Base-by-base conservation (phyloP, 108 stramenopile species). In the Epipyxis sp. region DNA sequence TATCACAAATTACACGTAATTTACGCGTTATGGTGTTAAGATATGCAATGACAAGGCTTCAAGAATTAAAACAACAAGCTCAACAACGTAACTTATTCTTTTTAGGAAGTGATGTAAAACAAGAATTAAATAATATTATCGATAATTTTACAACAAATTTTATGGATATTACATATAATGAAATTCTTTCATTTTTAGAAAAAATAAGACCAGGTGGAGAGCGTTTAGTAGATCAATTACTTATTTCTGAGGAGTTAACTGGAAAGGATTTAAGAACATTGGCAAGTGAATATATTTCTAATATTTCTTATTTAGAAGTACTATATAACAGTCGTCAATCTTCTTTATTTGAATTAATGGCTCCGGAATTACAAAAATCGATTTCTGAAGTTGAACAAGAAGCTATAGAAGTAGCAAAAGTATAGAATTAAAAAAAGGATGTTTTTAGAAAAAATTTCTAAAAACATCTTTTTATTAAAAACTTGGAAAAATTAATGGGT, bases 131-230 rank as follows among this genome's bases (percentile, higher is more conserved):
- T 65, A 65, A 65, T 65, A 3, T 65, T 65, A 65, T 65, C 35
- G 61, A 65, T 65, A 65, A 65, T 65, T 65, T 65, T 65, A 65
- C 25, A 65, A 65, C 61, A 35, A 65, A 37, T 65, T 65, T 65
- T 37, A 65, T 65, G 3, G 61, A 65, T 3, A 65, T 65, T 13
- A 65, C 35, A 35, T 65, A 65, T 65, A 32, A 65, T 65, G 61
- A 65, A 65, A 65, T 65, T 13, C 61, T 65, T 65, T 65, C 61
- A 65, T 65, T 65, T 65, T 37, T 65, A 6, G 35, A 65, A 65
- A 37, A 32, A 6, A 3, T 65, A 32, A 16, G 61, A 32, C 61
- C 61, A 32, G 25, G 13, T 32, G 61, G 61, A 13, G 61, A 65
- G 35, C 61, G 61, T 65, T 65, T 65, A 65, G 61, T 65, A 10